Evolutionary conservation across 345 rosid genomes (phyloP).

Genomic region (Moricandia arvensis): DNA sequence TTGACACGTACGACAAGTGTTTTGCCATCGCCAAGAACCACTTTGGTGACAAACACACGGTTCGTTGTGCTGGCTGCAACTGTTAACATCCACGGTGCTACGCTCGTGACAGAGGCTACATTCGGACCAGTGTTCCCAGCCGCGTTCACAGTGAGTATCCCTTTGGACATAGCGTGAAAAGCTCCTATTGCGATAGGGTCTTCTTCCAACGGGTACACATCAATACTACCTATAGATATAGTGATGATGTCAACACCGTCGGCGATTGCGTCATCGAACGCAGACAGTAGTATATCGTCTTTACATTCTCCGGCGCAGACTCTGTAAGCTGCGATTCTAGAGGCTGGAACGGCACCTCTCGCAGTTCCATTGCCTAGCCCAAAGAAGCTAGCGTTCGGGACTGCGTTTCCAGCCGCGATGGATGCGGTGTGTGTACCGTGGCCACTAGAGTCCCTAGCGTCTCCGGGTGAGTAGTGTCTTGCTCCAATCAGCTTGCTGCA

Average conservation of each 20-base stretch:
- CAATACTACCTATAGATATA: conserved; percentile 28
- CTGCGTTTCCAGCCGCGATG: conserved; percentile 51
- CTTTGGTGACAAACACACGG: conserved; percentile 37
- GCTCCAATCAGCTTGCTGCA: conserved; percentile 36
- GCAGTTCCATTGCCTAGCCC: conserved; percentile 49
- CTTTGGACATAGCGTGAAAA: conserved; percentile 52
- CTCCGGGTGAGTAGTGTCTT: conserved; percentile 27
- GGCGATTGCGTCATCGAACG: conserved; percentile 44
- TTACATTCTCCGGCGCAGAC: conserved; percentile 20
- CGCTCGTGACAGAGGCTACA: not conserved
- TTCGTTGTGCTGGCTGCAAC: conserved; percentile 53
- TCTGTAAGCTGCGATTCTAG: conserved; percentile 48
- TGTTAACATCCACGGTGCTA: conserved; percentile 48
- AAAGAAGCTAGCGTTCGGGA: conserved; percentile 33
- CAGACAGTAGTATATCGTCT: conserved; percentile 34
- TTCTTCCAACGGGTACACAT: not conserved
- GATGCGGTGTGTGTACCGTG: conserved; percentile 62
- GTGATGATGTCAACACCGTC: conserved; percentile 48
- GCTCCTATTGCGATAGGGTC: conserved; percentile 48
- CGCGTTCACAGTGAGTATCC: conserved; percentile 40
- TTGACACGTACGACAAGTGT: conserved; percentile 41
- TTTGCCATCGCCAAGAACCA: conserved; percentile 45
- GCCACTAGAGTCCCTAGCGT: conserved; percentile 10
- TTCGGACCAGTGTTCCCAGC: conserved; percentile 44
- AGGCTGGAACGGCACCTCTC: conserved; percentile 52